phyloP scores from a whole-genome alignment of 2,329 filamentous ascomycete genomes.

The Xylaria sp. region DNA sequence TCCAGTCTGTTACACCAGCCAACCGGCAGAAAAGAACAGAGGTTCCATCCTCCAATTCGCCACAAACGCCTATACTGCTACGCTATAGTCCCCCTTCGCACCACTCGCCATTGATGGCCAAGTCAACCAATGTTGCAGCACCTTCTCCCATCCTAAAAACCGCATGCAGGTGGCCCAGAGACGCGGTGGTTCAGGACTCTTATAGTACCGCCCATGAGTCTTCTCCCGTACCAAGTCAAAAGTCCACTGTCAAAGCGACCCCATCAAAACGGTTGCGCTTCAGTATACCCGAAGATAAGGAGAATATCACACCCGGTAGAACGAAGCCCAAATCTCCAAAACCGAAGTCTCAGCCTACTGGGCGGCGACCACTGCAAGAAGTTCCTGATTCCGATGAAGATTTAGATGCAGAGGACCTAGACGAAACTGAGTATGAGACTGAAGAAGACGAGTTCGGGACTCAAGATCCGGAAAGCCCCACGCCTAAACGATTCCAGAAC shows the following conservation, averaged over 20 bases:
- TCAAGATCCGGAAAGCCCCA: constrained; percentile 34
- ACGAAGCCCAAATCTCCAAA: constrained; percentile 49
- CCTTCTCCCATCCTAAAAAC: constrained; percentile 41
- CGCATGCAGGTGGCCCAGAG: constrained; percentile 39
- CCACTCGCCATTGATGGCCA: constrained; percentile 44
- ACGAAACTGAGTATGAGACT: constrained; percentile 42
- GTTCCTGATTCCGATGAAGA: constrained; percentile 48
- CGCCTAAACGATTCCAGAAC: constrained; percentile 24
- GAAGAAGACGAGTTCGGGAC: constrained; percentile 39
- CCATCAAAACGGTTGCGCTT: constrained; percentile 46
- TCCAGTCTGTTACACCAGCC: constrained; percentile 44
- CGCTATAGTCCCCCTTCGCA: constrained; percentile 40
- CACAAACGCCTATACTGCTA: constrained; percentile 44
- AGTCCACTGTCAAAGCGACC: constrained; percentile 39
- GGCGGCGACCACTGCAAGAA: constrained; percentile 44
- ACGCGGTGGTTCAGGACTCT: constrained; percentile 46
- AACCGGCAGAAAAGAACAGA: constrained; percentile 43
- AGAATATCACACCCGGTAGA: constrained; percentile 50
- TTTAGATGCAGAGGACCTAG: constrained; percentile 39
- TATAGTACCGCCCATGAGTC: constrained; percentile 47
- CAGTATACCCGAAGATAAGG: constrained; percentile 48
- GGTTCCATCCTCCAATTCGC: constrained; percentile 48
- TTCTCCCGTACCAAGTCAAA: constrained; percentile 38
- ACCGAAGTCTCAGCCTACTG: constrained; percentile 36
- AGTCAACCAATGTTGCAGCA: constrained; percentile 43